Conservation (phyloP, 148 eudicot species). For the Rheum nobile region DNA sequence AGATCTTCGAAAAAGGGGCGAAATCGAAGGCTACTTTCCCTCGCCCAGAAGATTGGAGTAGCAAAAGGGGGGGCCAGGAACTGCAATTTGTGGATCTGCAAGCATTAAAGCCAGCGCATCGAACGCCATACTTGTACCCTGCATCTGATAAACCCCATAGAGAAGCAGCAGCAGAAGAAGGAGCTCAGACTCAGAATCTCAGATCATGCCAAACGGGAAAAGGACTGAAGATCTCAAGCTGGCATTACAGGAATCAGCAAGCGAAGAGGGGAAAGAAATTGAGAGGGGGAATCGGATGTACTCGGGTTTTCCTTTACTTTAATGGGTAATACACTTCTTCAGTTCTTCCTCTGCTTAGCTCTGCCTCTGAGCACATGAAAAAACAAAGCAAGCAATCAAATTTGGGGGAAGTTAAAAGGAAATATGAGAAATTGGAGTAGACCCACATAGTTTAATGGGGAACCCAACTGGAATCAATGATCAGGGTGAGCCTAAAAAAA, state of each 20-base stretch:
- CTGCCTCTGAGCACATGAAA: not conserved
- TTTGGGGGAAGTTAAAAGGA: not conserved
- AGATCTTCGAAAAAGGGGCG: conserved; percentile 5
- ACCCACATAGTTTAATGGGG: conserved; percentile 39
- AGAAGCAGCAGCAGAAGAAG: not conserved
- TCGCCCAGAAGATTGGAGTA: not conserved
- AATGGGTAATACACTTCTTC: conserved; percentile 13
- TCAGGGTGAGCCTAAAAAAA: conserved; percentile 25
- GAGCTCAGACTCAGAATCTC: conserved; percentile 3
- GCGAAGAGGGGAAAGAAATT: not conserved
- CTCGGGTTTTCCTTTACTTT: conserved; percentile 13
- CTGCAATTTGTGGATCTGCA: conserved; percentile 1
- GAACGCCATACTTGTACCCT: not conserved
- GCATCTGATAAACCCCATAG: conserved; percentile 1
- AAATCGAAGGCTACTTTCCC: conserved; percentile 4
- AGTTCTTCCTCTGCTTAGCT: conserved; percentile 8
- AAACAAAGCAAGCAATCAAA: not conserved
- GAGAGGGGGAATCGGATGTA: conserved; percentile 4
- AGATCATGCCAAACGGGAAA: not conserved
- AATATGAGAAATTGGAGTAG: conserved; percentile 21
- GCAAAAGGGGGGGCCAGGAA: not conserved
- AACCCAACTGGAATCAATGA: conserved; percentile 65
- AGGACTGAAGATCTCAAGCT: not conserved
- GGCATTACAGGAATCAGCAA: not conserved
- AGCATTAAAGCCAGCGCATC: conserved; percentile 3